A percentile compares a stretch with the other conserved stretches of the same genome.
Evolutionary conservation across 139 green algal species (phyloP).

Genomic region (Chlorella ohadii): DNA sequence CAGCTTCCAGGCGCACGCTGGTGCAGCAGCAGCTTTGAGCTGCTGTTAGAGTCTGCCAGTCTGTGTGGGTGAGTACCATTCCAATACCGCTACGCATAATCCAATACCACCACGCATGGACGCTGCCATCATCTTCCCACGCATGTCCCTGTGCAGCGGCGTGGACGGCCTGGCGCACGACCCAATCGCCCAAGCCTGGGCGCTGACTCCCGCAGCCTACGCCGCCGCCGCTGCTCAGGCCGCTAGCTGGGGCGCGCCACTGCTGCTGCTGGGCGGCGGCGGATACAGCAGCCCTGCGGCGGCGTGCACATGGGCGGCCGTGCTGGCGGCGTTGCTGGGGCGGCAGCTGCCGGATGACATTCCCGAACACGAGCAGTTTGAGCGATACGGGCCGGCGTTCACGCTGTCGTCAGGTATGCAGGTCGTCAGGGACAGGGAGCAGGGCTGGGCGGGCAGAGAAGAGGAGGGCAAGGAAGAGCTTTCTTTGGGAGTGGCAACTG

Average conservation of each 20-base stretch:
- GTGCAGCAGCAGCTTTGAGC: too few relatives aligned
- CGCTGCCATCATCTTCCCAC: too few relatives aligned
- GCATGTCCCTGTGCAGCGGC: too few relatives aligned
- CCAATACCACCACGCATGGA: too few relatives aligned
- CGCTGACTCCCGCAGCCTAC: constrained; percentile 28
- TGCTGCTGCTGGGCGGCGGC: constrained; percentile 48
- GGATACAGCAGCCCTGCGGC: constrained; percentile 30
- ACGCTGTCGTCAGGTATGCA: not conserved
- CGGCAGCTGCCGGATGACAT: constrained; percentile 32
- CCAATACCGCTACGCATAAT: too few relatives aligned
- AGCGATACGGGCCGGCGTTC: constrained; percentile 25
- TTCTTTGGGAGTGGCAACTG: too few relatives aligned
- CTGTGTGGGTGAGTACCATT: too few relatives aligned
- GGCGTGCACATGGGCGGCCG: constrained; percentile 16
- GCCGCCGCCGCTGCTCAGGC: not conserved
- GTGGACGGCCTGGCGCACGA: constrained; percentile 42
- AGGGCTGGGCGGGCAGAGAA: too few relatives aligned
- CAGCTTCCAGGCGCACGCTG: too few relatives aligned
- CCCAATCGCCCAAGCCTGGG: constrained; percentile 31
- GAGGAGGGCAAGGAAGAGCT: too few relatives aligned
- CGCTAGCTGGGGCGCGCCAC: constrained; percentile 17
- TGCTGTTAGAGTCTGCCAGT: too few relatives aligned
- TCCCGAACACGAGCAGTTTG: constrained; percentile 35
- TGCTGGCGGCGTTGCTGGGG: constrained; percentile 15
- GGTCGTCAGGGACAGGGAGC: too few relatives aligned